Evolutionary conservation across 768 basidiomycete species (phyloP).

Genomic region (Lactarius tabidus): DNA sequence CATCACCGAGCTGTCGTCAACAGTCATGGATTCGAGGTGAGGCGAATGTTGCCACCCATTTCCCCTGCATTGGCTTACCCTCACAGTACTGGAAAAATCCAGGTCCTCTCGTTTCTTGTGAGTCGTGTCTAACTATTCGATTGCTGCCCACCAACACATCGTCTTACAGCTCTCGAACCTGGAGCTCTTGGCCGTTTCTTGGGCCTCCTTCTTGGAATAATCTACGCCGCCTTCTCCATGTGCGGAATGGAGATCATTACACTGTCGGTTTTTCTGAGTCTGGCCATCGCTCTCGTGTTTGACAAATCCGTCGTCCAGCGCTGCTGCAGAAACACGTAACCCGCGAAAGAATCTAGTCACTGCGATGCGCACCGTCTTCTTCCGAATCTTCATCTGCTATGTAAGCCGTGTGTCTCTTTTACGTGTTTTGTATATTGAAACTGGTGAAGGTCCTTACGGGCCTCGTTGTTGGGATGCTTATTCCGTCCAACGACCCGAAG

Average conservation of each 20-base stretch:
- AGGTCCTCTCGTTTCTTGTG: constrained; percentile 24
- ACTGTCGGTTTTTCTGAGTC: constrained; percentile 9
- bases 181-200: constrained; percentile 23
- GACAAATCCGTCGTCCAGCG: constrained; percentile 10
- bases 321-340: constrained; percentile 26
- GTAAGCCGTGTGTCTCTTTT: neutral
- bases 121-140: neutral
- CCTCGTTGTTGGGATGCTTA: constrained; percentile 24
- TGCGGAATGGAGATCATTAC: constrained; percentile 26
- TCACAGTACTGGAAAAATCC: constrained; percentile 25
- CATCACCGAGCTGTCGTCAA: neutral
- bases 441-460: constrained; percentile 19
- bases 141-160: neutral
- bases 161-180: constrained; percentile 20
- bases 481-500: constrained; percentile 24
- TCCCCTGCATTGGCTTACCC: neutral
- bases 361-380: constrained; percentile 25
- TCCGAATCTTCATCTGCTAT: constrained; percentile 24
- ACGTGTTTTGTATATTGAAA: neutral
- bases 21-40: constrained; percentile 25
- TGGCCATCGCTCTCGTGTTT: neutral
- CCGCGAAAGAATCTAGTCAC: constrained; percentile 20
- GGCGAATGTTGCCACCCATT: neutral
- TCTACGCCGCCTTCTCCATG: constrained; percentile 24
- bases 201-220: constrained; percentile 23